A percentile compares a stretch with the other conserved stretches of the same genome.
Conservation (phyloP, 2,329 filamentous ascomycete genomes). For the Thelonectria olida region DNA sequence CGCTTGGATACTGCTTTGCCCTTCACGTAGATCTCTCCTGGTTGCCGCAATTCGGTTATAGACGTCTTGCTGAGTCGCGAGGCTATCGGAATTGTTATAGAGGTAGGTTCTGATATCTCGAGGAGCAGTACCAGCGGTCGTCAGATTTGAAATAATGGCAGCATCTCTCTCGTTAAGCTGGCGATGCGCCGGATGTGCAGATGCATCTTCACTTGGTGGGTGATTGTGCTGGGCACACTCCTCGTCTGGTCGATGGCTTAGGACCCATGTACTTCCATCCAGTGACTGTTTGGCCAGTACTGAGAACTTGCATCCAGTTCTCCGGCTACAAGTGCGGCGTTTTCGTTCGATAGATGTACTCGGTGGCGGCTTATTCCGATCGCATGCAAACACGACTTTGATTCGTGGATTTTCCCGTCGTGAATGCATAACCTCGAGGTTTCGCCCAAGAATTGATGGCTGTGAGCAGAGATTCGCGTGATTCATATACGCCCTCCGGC, state of each 20-base stretch:
- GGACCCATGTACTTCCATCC: slow-evolving; percentile 13
- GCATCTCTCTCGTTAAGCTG: slow-evolving; percentile 10
- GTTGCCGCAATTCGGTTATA: slow-evolving; percentile 30
- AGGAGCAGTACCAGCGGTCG: slow-evolving; percentile 22
- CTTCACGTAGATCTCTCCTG: slow-evolving; percentile 22
- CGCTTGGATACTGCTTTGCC: slow-evolving; percentile 6
- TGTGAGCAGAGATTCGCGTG: slow-evolving; percentile 10
- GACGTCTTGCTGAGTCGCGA: slow-evolving; percentile 33
- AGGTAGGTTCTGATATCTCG: slow-evolving; percentile 29
- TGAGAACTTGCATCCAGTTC: slow-evolving; percentile 24
- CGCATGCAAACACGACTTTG: no score
- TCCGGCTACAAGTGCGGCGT: slow-evolving; percentile 13
- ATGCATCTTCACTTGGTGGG: slow-evolving; percentile 16
- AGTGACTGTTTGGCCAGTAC: slow-evolving; percentile 20
- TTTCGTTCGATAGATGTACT: slow-evolving; percentile 3
- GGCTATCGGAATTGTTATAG: slow-evolving; percentile 15
- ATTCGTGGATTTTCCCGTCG: slow-evolving; percentile 25
- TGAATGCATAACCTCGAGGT: slow-evolving; percentile 26
- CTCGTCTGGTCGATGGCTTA: slow-evolving; percentile 14
- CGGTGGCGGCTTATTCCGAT: no score
- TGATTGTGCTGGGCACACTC: slow-evolving; percentile 17
- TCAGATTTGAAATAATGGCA: slow-evolving; percentile 11
- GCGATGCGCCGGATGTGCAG: slow-evolving; percentile 18
- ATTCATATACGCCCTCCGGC: slow-evolving; percentile 11
- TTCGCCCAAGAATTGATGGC: slow-evolving; percentile 17